phyloP scores from a whole-genome alignment of 2,329 filamentous ascomycete species.

The Grosmannia huntii region DNA sequence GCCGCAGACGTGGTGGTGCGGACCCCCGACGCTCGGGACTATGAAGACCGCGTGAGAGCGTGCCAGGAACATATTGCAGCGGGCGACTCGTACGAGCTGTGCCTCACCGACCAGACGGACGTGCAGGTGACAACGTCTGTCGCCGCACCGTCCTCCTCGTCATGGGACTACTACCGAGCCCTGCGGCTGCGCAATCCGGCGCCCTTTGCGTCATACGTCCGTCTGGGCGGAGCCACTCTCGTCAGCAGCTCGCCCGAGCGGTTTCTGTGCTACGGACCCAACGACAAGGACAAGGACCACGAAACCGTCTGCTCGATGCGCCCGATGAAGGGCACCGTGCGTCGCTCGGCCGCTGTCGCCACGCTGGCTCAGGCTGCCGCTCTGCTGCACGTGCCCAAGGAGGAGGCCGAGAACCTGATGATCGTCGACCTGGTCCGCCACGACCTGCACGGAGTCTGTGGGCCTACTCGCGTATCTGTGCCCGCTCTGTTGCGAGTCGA shows the following conservation, averaged over 20 bases:
- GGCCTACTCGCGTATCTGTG: slow-evolving; percentile 59
- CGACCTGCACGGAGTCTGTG: slow-evolving; percentile 76
- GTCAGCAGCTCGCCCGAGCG: slow-evolving; percentile 80
- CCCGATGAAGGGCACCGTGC: slow-evolving; percentile 95
- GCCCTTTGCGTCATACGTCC: slow-evolving; percentile 73
- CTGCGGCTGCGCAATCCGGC: slow-evolving; percentile 64
- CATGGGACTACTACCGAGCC: slow-evolving; percentile 61
- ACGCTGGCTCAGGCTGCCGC: slow-evolving; percentile 60
- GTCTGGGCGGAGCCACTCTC: slow-evolving; percentile 56
- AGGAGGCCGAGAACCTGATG: slow-evolving; percentile 94
- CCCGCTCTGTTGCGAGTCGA: slow-evolving; percentile 74
- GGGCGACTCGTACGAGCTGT: slow-evolving; percentile 78
- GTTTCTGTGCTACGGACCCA: slow-evolving; percentile 43
- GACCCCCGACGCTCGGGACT: slow-evolving; percentile 33
- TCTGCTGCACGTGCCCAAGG: slow-evolving; percentile 70
- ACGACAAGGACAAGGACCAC: too few relatives aligned
- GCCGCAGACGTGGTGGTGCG: slow-evolving; percentile 16
- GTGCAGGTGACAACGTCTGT: slow-evolving; percentile 32
- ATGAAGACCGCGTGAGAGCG: slow-evolving; percentile 51
- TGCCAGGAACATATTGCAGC: slow-evolving; percentile 63
- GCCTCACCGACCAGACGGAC: slow-evolving; percentile 62
- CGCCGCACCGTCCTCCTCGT: slow-evolving; percentile 20
- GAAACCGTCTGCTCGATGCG: slow-evolving; percentile 65
- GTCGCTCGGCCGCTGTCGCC: slow-evolving; percentile 51
- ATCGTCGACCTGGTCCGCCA: slow-evolving; percentile 95